These are phyloP conservation scores for Xerocomus potaroensis DNA, from an alignment of 768 basidiomycete species.

Conservation along the genomic window DNA sequence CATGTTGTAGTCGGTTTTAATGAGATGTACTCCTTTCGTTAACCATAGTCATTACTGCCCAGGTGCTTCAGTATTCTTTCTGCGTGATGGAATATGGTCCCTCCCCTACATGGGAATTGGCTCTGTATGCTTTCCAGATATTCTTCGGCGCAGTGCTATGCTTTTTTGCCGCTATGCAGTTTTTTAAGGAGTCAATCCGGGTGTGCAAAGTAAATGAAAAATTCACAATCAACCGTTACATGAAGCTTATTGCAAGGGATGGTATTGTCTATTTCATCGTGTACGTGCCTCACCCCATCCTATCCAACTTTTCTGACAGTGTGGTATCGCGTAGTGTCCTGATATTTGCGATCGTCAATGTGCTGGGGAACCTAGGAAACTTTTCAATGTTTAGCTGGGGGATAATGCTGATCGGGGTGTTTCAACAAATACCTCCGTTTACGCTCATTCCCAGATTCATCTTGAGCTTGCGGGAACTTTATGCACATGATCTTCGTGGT, in stretches of 20 bases:
- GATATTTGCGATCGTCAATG: background rate
- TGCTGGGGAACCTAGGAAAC: background rate
- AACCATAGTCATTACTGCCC: background rate
- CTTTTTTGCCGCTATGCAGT: background rate
- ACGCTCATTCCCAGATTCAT: slow-evolving; percentile 1
- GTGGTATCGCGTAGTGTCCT: background rate
- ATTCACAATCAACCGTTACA: background rate
- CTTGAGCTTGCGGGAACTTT: background rate
- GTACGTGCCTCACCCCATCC: background rate
- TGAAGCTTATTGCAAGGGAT: background rate
- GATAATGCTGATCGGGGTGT: background rate
- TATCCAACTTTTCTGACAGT: background rate
- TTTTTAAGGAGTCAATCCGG: background rate
- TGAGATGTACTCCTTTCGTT: no score
- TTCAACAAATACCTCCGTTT: background rate
- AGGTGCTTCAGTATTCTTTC: background rate
- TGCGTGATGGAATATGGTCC: background rate
- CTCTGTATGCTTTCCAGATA: background rate
- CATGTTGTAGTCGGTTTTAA: no score
- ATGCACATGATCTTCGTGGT: background rate
- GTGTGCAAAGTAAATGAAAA: background rate
- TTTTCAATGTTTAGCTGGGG: background rate
- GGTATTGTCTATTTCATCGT: slow-evolving; percentile 2
- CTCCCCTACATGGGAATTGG: background rate
- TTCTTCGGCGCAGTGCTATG: background rate